Evolutionary conservation across 768 basidiomycete genomes (phyloP), one percentile per base, ranked within the genome.

Genomic region (Leccinellum luteum): DNA sequence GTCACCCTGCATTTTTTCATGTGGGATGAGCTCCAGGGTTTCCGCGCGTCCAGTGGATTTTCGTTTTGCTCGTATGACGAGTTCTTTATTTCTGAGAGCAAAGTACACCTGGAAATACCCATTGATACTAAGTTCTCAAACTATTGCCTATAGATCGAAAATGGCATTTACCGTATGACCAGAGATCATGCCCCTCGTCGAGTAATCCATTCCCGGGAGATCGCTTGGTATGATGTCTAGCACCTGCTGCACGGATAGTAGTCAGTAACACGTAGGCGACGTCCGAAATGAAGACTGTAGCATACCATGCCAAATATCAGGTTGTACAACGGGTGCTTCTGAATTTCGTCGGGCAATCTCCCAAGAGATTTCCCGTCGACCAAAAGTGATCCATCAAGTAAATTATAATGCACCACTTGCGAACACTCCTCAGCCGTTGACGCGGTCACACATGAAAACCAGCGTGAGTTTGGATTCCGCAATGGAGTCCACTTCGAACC

Each of bases 341-440:
- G 49, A 28, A 73, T 63, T 4, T 19, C 48, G 4, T 28, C 28
- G 0, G 73, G 71, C 4, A 73, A 59, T 28, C 63, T 58, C 0
- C 64, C 67, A 5, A 73, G 23, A 0, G 68, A 63, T 35, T 60
- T 68, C 3, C 68, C 73, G 12, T 71, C 56, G 4, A 73, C 64
- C 38, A 74, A 51, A 15, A 73, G 61, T 1, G 61, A 56, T 1
- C 72, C 72, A 21, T 67, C 61, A 0, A 71, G 48, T 13, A 70
- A 4, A 31, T 73, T 64, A 8, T 64, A 45, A 14, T 66, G 54
- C 3, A 73, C 64, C 9, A 8, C 28, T 25, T 71, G 71, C 5
- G 71, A 63, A 9, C 23, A 28, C n/a, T 63, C 60, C 5, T 13
- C 14, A 8, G 8, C 9, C 0, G 60, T 55, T 1, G 21, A 1